Evolutionary conservation across 805 yeast genomes (phyloP).

Genomic region (Teunomyces tritomae): DNA sequence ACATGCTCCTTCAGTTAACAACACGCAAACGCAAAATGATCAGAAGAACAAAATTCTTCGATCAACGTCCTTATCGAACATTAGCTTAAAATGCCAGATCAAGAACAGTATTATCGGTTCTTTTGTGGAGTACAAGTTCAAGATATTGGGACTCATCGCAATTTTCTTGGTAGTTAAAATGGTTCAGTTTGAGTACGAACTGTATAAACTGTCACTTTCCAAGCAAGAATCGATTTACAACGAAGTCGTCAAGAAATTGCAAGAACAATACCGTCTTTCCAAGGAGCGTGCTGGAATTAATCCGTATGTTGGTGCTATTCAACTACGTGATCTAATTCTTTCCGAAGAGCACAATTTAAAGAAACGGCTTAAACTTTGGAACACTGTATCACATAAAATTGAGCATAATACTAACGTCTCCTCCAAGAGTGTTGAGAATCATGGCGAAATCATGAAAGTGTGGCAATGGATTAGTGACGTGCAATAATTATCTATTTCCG

Average conservation of each 20-base stretch:
- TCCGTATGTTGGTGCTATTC: conserved; percentile 64
- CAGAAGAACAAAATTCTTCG: conserved; percentile 58
- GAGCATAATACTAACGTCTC: conserved; percentile 69
- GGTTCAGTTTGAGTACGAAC: conserved; percentile 33
- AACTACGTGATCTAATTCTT: conserved; percentile 64
- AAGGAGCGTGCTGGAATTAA: conserved; percentile 25
- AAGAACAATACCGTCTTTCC: conserved; percentile 21
- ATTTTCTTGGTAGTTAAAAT: conserved; percentile 20
- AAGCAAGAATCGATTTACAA: conserved; percentile 45
- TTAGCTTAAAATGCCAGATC: conserved; percentile 55
- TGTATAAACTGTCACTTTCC: conserved; percentile 35
- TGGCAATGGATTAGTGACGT: conserved; percentile 75
- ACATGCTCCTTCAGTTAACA: conserved; percentile 29
- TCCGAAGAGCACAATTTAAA: conserved; percentile 36
- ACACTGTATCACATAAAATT: conserved; percentile 48
- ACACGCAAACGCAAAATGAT: conserved; percentile 37
- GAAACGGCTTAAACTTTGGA: conserved; percentile 52
- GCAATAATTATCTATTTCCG: conserved; percentile 17
- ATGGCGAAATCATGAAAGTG: conserved; percentile 83
- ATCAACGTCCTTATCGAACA: conserved; percentile 67
- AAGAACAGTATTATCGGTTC: conserved; percentile 49
- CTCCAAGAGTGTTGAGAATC: conserved; percentile 61
- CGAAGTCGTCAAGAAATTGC: conserved; percentile 50
- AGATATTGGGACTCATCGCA: conserved; percentile 13
- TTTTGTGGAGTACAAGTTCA: conserved; percentile 21